Base-by-base conservation (phyloP, 208 protist genomes). In the Chromosphaera perkinsii region DNA sequence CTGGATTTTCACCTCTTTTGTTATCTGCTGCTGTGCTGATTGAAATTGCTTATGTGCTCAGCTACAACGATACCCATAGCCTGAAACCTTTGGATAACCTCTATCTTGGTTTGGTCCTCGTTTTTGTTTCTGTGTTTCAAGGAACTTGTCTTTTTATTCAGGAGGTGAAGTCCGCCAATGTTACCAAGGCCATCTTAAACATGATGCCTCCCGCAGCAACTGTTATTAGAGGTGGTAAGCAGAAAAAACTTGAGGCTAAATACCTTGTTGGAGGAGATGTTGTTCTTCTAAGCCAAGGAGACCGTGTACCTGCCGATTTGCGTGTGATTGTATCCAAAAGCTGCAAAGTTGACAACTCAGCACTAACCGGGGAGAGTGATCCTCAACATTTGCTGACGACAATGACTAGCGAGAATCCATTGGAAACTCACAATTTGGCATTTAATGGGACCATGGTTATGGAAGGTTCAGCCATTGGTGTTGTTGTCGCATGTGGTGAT, bases 401-500 rank as follows among this genome's bases (percentile, higher is more conserved):
- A 17, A 12, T 7, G 9, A 45, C n/a, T 7, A 12, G 14, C 55
- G 33, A 61, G 55, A 35, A 45, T n/a, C 22, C 10, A 9, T 10
- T 37, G 20, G 20, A 33, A 33, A 20, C 24, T 12, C 17, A 7
- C 33, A 45, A 17, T 9, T 47, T 61, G 55, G 33, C 55, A 10
- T 48, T 47, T 27, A 61, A 27, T 22, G 55, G 20, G 10, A n/a
- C 37, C 33, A 33, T 45, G 5, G 22, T 61, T n/a, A 61, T 29
- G 5, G 59, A 79, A 27, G 88, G 88, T 40, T 39, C 27, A 2
- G 78, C 54, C 45, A 51, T 71, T 24, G 88, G 86, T 51, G 40
- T 92, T 20, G 85, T 86, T 22, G 59, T 90, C 9, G 10, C 26
- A 31, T 85, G 70, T 20, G 88, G 88, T 51, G 81, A 92, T 56